Evolutionary conservation across 2,329 filamentous ascomycete genomes (phyloP).

Genomic region (Arachnopeziza araneosa): DNA sequence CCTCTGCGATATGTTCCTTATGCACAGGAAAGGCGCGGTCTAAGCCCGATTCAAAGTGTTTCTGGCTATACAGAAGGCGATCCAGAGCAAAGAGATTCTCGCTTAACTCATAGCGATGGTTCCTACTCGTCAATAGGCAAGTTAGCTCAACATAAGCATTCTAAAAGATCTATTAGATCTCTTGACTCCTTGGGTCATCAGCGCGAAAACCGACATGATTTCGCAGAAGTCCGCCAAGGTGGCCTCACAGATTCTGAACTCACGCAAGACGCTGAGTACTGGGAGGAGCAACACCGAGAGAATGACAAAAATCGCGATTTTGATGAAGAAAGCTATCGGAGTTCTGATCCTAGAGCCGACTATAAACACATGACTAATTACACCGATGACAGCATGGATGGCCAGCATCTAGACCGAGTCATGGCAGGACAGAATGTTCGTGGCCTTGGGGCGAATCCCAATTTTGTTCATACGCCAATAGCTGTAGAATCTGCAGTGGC

Average conservation of each 20-base stretch:
- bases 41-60: conserved; percentile 90
- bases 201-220: conserved; percentile 29
- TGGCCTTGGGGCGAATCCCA: conserved; percentile 65
- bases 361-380: conserved; percentile 47
- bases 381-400: conserved; percentile 51
- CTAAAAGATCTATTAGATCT: conserved; percentile 49
- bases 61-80: conserved; percentile 76
- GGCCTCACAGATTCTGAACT: conserved; percentile 39
- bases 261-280: conserved; percentile 35
- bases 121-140: conserved; percentile 59
- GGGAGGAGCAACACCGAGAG: conserved; percentile 31
- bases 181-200: conserved; percentile 26
- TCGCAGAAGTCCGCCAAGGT: conserved; percentile 29
- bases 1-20: conserved; percentile 64
- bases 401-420: conserved; percentile 50
- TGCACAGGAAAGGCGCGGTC: conserved; percentile 60
- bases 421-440: conserved; percentile 65
- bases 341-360: conserved; percentile 50
- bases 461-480: conserved; percentile 65
- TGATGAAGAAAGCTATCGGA: conserved; percentile 55
- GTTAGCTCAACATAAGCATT: conserved; percentile 45
- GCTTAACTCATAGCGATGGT: conserved; percentile 46
- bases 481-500: conserved; percentile 87
- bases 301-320: conserved; percentile 40
- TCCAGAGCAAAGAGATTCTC: conserved; percentile 53